A percentile compares a stretch with the other conserved stretches of the same genome.
Conservation (phyloP, 768 basidiomycete genomes). For the Pleurotus platypus region DNA sequence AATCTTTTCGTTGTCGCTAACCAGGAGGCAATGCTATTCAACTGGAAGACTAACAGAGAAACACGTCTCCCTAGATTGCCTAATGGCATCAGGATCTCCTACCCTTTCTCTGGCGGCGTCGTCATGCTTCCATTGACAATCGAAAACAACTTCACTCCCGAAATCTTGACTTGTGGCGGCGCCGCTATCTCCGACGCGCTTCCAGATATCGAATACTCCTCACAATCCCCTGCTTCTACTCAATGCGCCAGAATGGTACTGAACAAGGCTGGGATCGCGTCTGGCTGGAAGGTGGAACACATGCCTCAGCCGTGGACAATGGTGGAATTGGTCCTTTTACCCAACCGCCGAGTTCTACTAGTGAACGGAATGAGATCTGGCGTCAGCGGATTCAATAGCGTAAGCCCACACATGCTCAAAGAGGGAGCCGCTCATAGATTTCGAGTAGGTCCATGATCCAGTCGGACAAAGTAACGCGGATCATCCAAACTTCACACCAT, state of each 20-base stretch:
- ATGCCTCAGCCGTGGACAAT: constrained; percentile 39
- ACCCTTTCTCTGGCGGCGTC: constrained; percentile 34
- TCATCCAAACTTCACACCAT: constrained; percentile 27
- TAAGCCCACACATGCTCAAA: constrained; percentile 8
- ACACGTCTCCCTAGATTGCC: constrained; percentile 37
- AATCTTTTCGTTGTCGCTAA: constrained; percentile 38
- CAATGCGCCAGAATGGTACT: constrained; percentile 41
- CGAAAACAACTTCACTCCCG: constrained; percentile 35
- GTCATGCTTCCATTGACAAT: constrained; percentile 33
- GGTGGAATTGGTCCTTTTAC: constrained; percentile 33
- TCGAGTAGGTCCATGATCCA: constrained; percentile 14
- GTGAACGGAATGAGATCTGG: constrained; percentile 40
- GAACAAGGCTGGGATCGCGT: constrained; percentile 35
- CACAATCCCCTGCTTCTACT: constrained; percentile 34
- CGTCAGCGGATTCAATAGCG: constrained; percentile 33
- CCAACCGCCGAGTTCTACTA: constrained; percentile 37
- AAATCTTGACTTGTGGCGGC: constrained; percentile 46
- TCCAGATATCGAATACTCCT: constrained; percentile 22
- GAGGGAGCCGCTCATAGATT: not conserved
- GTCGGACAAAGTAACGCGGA: constrained; percentile 35
- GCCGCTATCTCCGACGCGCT: constrained; percentile 27
- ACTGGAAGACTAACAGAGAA: constrained; percentile 34
- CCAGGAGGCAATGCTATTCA: constrained; percentile 38
- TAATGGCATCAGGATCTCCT: constrained; percentile 39
- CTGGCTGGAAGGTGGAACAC: constrained; percentile 41